These are phyloP conservation scores for Chlamydomonas urium DNA, from an alignment of 139 green algal species.

Conservation along the genomic window DNA sequence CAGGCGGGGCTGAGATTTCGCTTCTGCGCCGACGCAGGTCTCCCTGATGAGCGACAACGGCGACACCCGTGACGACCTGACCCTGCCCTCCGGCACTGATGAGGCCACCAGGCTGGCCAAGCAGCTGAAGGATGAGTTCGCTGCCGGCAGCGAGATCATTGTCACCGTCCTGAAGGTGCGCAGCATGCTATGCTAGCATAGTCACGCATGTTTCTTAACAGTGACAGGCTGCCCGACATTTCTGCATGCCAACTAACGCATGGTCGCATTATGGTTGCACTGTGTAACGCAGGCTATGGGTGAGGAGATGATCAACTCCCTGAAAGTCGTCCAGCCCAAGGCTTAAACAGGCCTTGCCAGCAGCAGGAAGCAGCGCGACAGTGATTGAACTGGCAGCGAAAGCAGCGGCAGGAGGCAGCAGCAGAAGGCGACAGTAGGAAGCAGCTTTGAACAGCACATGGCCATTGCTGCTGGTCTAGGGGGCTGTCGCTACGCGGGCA, in stretches of 20 bases:
- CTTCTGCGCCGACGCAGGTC: slow-evolving; percentile 50
- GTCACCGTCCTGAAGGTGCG: slow-evolving; percentile 87
- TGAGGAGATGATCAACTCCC: slow-evolving; percentile 21
- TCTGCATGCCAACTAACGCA: neutral
- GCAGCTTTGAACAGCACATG: too few species aligned
- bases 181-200: neutral
- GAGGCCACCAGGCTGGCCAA: slow-evolving; percentile 81
- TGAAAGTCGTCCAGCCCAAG: slow-evolving; percentile 4
- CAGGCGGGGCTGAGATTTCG: neutral
- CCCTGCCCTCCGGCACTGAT: slow-evolving; percentile 87
- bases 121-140: slow-evolving; percentile 79
- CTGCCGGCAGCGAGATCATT: slow-evolving; percentile 85
- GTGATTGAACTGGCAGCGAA: too few species aligned
- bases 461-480: too few species aligned
- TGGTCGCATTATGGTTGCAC: neutral
- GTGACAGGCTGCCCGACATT: neutral
- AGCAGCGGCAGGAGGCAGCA: too few species aligned
- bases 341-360: too few species aligned
- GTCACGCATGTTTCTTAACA: neutral
- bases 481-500: too few species aligned
- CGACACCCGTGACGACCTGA: slow-evolving; percentile 93
- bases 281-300: slow-evolving; percentile 16
- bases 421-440: too few species aligned
- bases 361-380: too few species aligned
- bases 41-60: slow-evolving; percentile 90